Percentiles rank a stretch among this genome's conserved stretches.
Conservation (phyloP, 2,329 filamentous ascomycete genomes). For the Fonsecaea pedrosoi region DNA sequence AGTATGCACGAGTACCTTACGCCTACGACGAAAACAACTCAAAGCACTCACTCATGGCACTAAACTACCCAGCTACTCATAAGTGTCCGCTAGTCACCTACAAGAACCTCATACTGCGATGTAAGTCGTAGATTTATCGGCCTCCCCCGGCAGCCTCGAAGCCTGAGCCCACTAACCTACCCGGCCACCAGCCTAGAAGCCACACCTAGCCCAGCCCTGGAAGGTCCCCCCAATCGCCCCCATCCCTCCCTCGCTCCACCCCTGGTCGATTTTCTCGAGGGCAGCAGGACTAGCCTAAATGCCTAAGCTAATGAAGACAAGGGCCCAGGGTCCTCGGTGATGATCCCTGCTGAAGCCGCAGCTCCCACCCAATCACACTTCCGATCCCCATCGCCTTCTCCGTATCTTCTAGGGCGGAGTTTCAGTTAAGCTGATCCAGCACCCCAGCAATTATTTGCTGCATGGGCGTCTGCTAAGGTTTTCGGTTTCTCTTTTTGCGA, state of each 20-base stretch:
- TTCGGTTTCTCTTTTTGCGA: slow-evolving; percentile 5
- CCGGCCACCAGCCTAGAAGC: slow-evolving; percentile 11
- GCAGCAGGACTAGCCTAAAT: not conserved
- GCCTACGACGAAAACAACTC: too few species aligned
- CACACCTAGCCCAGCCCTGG: not conserved
- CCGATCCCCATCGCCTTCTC: slow-evolving; percentile 8
- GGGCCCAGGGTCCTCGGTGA: not conserved
- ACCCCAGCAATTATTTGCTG: slow-evolving; percentile 22
- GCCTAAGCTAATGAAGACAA: not conserved
- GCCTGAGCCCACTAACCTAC: not conserved
- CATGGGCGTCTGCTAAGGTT: slow-evolving; percentile 6
- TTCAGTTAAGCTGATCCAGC: slow-evolving; percentile 24
- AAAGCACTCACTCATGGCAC: too few species aligned
- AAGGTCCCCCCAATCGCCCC: too few species aligned
- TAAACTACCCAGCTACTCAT: too few species aligned
- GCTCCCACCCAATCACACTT: slow-evolving; percentile 7
- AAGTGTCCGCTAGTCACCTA: too few species aligned
- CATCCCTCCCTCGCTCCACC: not conserved
- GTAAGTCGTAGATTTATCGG: not conserved
- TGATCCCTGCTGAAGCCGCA: slow-evolving; percentile 10
- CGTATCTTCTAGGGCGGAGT: slow-evolving; percentile 13
- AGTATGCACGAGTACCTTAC: too few species aligned
- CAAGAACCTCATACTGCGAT: too few species aligned
- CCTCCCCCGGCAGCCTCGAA: slow-evolving; percentile 16
- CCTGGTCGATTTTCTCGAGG: not conserved